Conservation (phyloP, 441 rosid genomes). For the Populus trichocarpa region DNA sequence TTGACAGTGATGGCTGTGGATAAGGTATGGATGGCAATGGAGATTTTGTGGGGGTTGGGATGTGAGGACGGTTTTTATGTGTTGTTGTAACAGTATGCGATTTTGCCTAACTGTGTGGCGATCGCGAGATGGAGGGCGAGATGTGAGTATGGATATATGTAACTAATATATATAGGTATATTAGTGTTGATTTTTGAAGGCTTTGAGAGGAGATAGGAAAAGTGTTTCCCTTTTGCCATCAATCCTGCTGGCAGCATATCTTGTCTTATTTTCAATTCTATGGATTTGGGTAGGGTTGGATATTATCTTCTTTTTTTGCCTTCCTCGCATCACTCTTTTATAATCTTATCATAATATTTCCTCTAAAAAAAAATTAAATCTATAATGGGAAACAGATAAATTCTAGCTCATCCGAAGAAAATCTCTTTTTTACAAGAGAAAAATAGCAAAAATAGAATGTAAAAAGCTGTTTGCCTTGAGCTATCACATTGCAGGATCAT, state of each 20-base stretch:
- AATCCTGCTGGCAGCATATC: too few species aligned
- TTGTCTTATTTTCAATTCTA: background rate
- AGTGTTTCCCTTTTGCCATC: too few species aligned
- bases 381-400: background rate
- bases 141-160: background rate
- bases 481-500: background rate
- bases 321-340: background rate
- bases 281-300: background rate
- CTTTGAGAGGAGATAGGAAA: too few species aligned
- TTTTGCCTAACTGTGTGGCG: constrained; percentile 18
- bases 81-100: constrained; percentile 26
- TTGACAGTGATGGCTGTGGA: constrained; percentile 15
- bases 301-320: background rate
- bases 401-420: background rate
- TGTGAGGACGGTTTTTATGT: background rate
- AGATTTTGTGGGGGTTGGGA: background rate
- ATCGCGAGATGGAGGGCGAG: constrained; percentile 18
- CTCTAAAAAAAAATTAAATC: background rate
- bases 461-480: background rate
- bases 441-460: background rate
- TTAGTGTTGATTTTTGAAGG: too few species aligned
- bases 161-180: too few species aligned
- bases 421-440: too few species aligned
- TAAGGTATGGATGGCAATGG: background rate
- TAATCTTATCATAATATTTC: background rate